phyloP scores from a whole-genome alignment of 2,329 filamentous ascomycete genomes.

The Harringtonia aguacate region DNA sequence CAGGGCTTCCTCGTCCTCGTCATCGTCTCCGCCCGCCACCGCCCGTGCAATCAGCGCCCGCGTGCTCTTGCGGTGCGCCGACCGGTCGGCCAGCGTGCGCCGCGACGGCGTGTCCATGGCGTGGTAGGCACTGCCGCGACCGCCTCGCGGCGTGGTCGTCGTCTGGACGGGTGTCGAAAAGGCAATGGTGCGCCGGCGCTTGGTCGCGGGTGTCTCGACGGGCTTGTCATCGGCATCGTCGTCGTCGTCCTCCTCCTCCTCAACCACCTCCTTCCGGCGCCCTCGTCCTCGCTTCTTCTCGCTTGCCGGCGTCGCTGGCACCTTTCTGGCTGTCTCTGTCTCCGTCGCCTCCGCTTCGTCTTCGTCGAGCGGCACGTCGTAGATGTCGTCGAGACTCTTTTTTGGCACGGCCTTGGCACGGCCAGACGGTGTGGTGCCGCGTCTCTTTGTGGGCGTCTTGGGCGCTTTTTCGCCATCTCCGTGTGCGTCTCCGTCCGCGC shows the following conservation, averaged over 20 bases:
- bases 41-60: constrained; percentile 64
- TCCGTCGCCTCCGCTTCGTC: too few relatives aligned
- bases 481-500: not conserved
- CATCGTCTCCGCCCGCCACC: constrained; percentile 52
- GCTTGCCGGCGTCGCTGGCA: not conserved
- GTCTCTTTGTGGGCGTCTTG: not conserved
- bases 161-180: constrained; percentile 22
- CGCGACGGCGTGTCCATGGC: constrained; percentile 44
- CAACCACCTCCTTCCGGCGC: not conserved
- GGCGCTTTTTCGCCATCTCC: not conserved
- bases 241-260: not conserved
- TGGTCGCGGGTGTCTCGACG: constrained; percentile 14
- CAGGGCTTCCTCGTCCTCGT: constrained; percentile 60
- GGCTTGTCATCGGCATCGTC: too few relatives aligned
- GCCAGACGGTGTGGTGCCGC: not conserved
- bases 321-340: not conserved
- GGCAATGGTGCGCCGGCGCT: constrained; percentile 12
- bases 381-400: constrained; percentile 1
- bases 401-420: too few relatives aligned
- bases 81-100: constrained; percentile 66
- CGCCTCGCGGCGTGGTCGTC: constrained; percentile 22
- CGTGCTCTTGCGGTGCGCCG: constrained; percentile 77
- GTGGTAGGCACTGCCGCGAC: constrained; percentile 17
- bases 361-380: constrained; percentile 5
- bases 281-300: constrained; percentile 1